Conservation (phyloP, 1,139 yeast species). For the Zygosaccharomyces sapae region DNA sequence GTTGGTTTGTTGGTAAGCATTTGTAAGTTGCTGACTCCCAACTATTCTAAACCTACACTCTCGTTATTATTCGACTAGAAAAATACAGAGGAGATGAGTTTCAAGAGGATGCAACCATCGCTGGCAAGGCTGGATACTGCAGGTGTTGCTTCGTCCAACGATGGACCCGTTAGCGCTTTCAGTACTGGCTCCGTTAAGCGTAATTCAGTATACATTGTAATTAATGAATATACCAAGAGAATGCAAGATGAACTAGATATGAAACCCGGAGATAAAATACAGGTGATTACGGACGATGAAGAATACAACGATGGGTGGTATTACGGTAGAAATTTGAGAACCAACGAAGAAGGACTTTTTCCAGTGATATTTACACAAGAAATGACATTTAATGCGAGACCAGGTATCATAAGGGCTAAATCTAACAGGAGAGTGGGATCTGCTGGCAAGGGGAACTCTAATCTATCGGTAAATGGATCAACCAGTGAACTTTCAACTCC, state of each 20-base stretch:
- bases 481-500: constrained; percentile 26
- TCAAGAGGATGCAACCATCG: constrained; percentile 2
- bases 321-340: constrained; percentile 71
- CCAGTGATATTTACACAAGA: constrained; percentile 79
- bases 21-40: background rate
- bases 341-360: constrained; percentile 76
- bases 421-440: constrained; percentile 48
- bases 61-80: background rate
- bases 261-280: constrained; percentile 78
- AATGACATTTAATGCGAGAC: constrained; percentile 34
- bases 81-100: constrained; percentile 2
- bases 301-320: constrained; percentile 99
- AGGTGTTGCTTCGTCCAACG: constrained; percentile 6
- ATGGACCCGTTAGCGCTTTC: constrained; percentile 8
- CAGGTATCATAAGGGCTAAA: constrained; percentile 50
- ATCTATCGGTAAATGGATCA: constrained; percentile 19
- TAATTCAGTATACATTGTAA: constrained; percentile 45
- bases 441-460: constrained; percentile 20
- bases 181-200: constrained; percentile 10
- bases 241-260: constrained; percentile 84
- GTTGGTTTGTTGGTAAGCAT: background rate
- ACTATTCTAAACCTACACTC: background rate
- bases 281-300: constrained; percentile 85
- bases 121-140: constrained; percentile 17
- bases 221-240: constrained; percentile 82